Evolutionary conservation across 2,329 filamentous ascomycete genomes (phyloP), one percentile per base, ranked within the genome.

Genomic region (Diaporthe helianthi): DNA sequence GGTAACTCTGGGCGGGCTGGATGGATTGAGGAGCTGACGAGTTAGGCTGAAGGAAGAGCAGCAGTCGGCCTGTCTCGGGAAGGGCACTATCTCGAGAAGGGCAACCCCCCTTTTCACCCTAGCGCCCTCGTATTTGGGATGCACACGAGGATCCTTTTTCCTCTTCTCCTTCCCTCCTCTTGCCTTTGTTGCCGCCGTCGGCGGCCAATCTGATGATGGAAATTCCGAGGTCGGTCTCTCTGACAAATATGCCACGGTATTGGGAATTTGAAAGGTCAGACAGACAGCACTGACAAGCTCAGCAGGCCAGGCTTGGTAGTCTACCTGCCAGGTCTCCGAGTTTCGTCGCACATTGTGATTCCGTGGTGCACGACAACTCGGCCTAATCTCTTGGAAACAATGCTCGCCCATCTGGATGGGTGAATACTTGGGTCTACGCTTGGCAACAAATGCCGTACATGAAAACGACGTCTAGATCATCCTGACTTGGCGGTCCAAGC

Each of bases 91-190:
- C n/a, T n/a, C n/a, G n/a, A n/a, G n/a, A n/a, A n/a, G n/a, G n/a
- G n/a, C 47, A 60, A 49, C 41, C 51, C 41, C 51, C 54, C 61
- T 58, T 60, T 71, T 65, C 54, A 38, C 36, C 49, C 41, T 71
- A 71, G 69, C 67, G 69, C 22, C 67, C 51, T 71, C 69, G 69
- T 71, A 71, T 71, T 71, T 67, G 44, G 54, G 49, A 38, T 29
- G 51, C 61, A 52, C 54, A 60, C 29, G 63, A 67, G 53, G 66
- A 46, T 55, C 38, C 49, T 53, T 60, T 33, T 64, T 60, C 60
- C 47, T 44, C 47, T 17, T 15, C 36, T 38, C 29, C 52, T 2
- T 22, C 12, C 44, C 41, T 17, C 41, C 19, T 33, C 26, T 4
- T 4, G 26, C 58, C 58, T 61, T 61, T 61, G 58, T 49, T 58